Percentiles rank a stretch among this genome's conserved stretches.
phyloP scores from a whole-genome alignment of 2,329 filamentous ascomycete species.

The Corniculantispora saksenae region DNA sequence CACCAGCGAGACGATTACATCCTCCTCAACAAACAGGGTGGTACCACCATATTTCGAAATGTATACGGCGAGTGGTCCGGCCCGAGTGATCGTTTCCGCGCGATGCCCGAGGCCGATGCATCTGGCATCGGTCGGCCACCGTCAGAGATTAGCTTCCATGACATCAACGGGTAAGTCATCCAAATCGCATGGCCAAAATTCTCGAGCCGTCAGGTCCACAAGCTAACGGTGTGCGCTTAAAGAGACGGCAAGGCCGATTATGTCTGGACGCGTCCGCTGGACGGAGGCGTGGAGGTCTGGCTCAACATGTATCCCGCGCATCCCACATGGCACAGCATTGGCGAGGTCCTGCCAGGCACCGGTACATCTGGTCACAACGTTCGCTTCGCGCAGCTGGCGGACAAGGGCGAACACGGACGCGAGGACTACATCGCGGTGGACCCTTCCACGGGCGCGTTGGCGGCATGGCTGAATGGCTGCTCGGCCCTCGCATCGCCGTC shows the following conservation, averaged over 20 bases:
- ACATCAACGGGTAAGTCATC: slow-evolving; percentile 22
- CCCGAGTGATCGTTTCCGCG: not conserved
- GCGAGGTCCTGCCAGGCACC: slow-evolving; percentile 20
- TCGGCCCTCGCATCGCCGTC: too few species aligned
- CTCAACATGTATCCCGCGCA: slow-evolving; percentile 24
- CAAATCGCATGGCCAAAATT: too few species aligned
- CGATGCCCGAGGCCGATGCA: slow-evolving; percentile 20
- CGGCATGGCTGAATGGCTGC: slow-evolving; percentile 16
- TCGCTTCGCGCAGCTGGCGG: slow-evolving; percentile 17
- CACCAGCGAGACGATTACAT: slow-evolving; percentile 25
- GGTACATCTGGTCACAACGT: slow-evolving; percentile 24
- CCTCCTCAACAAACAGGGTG: slow-evolving; percentile 17
- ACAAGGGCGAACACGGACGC: not conserved
- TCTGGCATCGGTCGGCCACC: slow-evolving; percentile 22
- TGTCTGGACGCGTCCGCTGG: slow-evolving; percentile 23
- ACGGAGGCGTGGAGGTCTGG: slow-evolving; percentile 22
- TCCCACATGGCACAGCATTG: slow-evolving; percentile 21
- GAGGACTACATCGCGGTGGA: slow-evolving; percentile 6
- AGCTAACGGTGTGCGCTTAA: not conserved
- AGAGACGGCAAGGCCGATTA: slow-evolving; percentile 25
- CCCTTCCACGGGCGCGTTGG: slow-evolving; percentile 1
- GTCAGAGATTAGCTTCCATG: slow-evolving; percentile 25
- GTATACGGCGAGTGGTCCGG: slow-evolving; percentile 5
- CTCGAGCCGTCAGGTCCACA: too few species aligned
- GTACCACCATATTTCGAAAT: slow-evolving; percentile 22